Evolutionary conservation across 1,284 basidiomycete species (phyloP), one percentile per base, ranked within the genome.

Genomic region (Trametes sp.): DNA sequence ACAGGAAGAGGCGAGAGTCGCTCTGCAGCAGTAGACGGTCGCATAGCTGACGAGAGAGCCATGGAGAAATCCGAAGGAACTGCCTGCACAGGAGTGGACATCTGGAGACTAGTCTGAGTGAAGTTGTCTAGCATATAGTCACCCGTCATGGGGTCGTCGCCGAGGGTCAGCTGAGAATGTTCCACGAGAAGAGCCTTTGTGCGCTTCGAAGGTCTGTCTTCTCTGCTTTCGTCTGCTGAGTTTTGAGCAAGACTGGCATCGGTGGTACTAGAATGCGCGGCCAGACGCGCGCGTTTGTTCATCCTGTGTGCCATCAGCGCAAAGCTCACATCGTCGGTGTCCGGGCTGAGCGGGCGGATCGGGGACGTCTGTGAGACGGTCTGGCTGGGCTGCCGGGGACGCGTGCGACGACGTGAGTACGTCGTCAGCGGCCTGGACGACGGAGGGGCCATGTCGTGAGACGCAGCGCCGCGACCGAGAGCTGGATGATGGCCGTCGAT

Each of bases 261-360:
- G 59, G 60, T 57, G 9, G 31, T 59, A 33, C 54, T 50, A 23
- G 66, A 63, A 21, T 72, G 64, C 23, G 74, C 63, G 16, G 74
- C 70, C 21, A 76, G 74, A 50, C 82, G 78, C 29, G 82, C 80
- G 9, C 82, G 77, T 69, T 84, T 83, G 66, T 78, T 78, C 81
- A 83, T 84, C 19, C 82, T 75, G n/a, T 71, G 75, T 13, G 76
- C 73, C 81, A 84, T 83, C 69, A 83, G 80, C 10, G 73, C 66
- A 31, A 76, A 69, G 2, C 78, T 72, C 19, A 83, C 69, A 57
- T 80, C 75, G 28, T 76, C 74, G 29, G 54, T 59, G n/a, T 77
- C 74, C 0, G 72, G 69, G 9, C 73, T 70, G 26, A 79, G 71
- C 23, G 68, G 66, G 53, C 76, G 71, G 21, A 82, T 63, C 2